Evolutionary conservation across 192 early-diverging fungal genomes (phyloP), one percentile per base, ranked within the genome.

Genomic region (Entomortierella beljakovae): DNA sequence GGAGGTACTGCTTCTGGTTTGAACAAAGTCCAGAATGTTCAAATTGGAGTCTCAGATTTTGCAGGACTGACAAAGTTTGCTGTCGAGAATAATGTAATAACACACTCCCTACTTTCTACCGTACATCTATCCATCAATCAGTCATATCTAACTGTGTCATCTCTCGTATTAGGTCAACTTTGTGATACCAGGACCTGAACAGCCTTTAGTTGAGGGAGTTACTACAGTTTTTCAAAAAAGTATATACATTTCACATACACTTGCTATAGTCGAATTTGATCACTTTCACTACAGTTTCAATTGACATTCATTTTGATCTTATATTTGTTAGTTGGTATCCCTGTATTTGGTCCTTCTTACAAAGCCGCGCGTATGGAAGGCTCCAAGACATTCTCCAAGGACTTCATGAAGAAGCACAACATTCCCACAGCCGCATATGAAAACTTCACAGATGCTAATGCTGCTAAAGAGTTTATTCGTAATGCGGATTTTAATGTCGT

Each of bases 351-450:
- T 20, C 98, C 98, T 31, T 95, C 95, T 23, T 70, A 82, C 43
- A 89, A 89, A 61, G 98, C 98, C 15, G 94, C 98, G 52, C 84
- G 82, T 23, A 92, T 99, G 82, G 98, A 99, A 83, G 96, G 96
- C 3, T 99, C 98, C 56, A 99, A 99, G 88, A 93, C 96, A 18
- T 99, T 98, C 82, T 93, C 96, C 70, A 99, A 98, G 83, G 93
- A 98, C 80, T 99, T 99, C 76, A 99, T 99, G 98, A 87, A 90
- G 83, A 91, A 91, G 80, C 95, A 99, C 86, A 80, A 86, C 57
- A 98, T 99, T 80, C 97, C 98, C 6, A 99, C 98, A 1, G 98
- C 98, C 6, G 90, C 88, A 23, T 98, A 97, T 86, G 82, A 89
- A 75, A 87, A 87, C 73, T 76, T 61, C 52, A 66, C 50, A 3